Percentiles rank a stretch among this genome's conserved stretches.
Conservation (phyloP, 2,329 filamentous ascomycete genomes). For the Aspergillus sclerotialis region DNA sequence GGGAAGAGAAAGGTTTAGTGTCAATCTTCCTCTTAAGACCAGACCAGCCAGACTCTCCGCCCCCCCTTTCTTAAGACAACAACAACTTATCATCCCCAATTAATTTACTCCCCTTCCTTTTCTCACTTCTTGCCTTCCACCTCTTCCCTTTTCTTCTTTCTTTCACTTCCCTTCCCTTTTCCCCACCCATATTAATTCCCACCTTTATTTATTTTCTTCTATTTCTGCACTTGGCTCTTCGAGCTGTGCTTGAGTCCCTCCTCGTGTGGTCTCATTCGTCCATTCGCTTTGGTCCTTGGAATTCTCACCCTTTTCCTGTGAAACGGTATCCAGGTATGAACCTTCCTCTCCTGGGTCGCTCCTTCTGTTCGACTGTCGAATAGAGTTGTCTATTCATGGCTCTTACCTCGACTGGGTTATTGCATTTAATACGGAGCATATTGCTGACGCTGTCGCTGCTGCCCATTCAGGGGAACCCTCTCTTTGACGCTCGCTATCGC, state of each 20-base stretch:
- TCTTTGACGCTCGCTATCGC: conserved; percentile 16
- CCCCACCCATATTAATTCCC: neutral
- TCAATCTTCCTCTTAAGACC: too few species aligned
- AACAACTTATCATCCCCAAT: neutral
- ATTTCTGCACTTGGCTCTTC: conserved; percentile 2
- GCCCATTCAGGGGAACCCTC: conserved; percentile 22
- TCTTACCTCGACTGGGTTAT: neutral
- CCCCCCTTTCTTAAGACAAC: conserved; percentile 1
- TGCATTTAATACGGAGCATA: conserved; percentile 7
- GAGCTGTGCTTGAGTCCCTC: conserved; percentile 7
- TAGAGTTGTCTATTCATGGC: neutral
- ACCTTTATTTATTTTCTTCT: conserved; percentile 12
- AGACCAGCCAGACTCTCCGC: too few species aligned
- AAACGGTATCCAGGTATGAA: conserved; percentile 11
- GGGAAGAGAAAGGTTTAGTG: too few species aligned
- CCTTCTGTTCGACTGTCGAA: neutral
- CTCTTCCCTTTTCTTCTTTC: conserved; percentile 26
- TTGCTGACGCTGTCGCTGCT: conserved; percentile 16
- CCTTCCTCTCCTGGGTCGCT: conserved; percentile 2
- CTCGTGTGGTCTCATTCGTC: conserved; percentile 4
- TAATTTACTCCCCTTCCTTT: conserved; percentile 6
- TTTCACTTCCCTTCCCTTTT: conserved; percentile 11
- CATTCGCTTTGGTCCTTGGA: conserved; percentile 6
- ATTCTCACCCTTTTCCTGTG: conserved; percentile 9
- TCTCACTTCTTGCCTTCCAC: conserved; percentile 11